Evolutionary conservation across 2,329 filamentous ascomycete genomes (phyloP).

Genomic region (Nemania sp.): DNA sequence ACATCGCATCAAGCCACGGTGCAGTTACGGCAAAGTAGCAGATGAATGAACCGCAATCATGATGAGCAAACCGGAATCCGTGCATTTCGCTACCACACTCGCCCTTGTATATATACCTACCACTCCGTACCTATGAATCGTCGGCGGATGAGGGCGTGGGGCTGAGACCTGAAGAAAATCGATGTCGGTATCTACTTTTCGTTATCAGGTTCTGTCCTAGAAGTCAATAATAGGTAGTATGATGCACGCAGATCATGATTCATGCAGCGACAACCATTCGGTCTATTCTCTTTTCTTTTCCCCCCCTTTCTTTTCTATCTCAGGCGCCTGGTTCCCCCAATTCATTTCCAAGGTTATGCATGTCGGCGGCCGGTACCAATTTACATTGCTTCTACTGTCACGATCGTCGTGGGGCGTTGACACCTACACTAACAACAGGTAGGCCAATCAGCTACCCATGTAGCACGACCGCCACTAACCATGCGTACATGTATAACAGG

Average conservation of each 20-base stretch:
- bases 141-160: too few species aligned
- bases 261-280: neutral
- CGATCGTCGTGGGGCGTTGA: neutral
- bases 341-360: neutral
- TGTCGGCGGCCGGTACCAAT: neutral
- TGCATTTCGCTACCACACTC: too few species aligned
- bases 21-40: neutral
- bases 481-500: neutral
- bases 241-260: constrained; percentile 13
- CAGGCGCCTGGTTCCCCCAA: neutral
- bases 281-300: neutral
- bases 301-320: neutral
- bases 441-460: neutral
- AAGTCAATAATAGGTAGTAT: too few species aligned
- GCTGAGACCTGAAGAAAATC: too few species aligned
- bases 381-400: neutral
- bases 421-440: neutral
- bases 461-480: too few species aligned
- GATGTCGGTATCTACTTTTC: too few species aligned
- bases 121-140: too few species aligned
- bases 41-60: neutral
- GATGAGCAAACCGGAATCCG: neutral
- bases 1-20: constrained; percentile 10
- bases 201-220: too few species aligned
- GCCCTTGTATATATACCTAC: too few species aligned